Percentiles rank a stretch among this genome's conserved stretches.
These are phyloP conservation scores for Wickerhamomyces silvicola DNA, from an alignment of 805 yeast species.

Conservation along the genomic window DNA sequence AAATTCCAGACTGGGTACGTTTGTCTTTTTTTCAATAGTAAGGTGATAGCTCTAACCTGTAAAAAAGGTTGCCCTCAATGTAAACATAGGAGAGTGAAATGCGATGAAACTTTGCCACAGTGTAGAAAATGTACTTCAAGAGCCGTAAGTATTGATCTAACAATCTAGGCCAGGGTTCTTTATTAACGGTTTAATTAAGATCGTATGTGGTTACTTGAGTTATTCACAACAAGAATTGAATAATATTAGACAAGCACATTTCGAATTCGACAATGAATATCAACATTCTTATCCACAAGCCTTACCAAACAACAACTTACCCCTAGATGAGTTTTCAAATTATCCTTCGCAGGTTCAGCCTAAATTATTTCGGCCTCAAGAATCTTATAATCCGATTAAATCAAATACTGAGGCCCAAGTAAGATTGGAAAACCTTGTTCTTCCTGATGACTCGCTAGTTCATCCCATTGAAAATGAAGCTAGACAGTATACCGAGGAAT, in stretches of 20 bases:
- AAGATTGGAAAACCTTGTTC: too few species aligned
- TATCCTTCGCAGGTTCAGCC: not conserved
- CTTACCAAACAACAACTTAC: not conserved
- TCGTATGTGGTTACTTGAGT: not conserved
- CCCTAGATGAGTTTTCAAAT: not conserved
- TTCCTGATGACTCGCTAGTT: slow-evolving; percentile 1
- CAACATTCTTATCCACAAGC: not conserved
- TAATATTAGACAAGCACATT: slow-evolving; percentile 8
- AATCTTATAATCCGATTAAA: too few species aligned
- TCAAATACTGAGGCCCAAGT: too few species aligned
- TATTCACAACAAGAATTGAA: slow-evolving; percentile 6
- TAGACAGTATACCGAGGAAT: not conserved
- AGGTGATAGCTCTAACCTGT: slow-evolving; percentile 1
- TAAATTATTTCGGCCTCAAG: not conserved
- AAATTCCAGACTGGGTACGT: slow-evolving; percentile 36
- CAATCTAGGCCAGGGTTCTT: not conserved
- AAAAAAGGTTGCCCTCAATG: slow-evolving; percentile 59
- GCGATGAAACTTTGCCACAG: slow-evolving; percentile 53
- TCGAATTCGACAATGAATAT: slow-evolving; percentile 3
- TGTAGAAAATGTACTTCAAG: slow-evolving; percentile 41
- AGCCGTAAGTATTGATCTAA: slow-evolving; percentile 8
- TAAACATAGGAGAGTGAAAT: slow-evolving; percentile 51
- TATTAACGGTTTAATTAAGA: not conserved
- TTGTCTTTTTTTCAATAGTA: too few species aligned
- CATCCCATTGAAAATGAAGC: slow-evolving; percentile 6